Evolutionary conservation across 2,329 filamentous ascomycete species (phyloP), one percentile per base, ranked within the genome.

Genomic region (Chaetomium strumarium): DNA sequence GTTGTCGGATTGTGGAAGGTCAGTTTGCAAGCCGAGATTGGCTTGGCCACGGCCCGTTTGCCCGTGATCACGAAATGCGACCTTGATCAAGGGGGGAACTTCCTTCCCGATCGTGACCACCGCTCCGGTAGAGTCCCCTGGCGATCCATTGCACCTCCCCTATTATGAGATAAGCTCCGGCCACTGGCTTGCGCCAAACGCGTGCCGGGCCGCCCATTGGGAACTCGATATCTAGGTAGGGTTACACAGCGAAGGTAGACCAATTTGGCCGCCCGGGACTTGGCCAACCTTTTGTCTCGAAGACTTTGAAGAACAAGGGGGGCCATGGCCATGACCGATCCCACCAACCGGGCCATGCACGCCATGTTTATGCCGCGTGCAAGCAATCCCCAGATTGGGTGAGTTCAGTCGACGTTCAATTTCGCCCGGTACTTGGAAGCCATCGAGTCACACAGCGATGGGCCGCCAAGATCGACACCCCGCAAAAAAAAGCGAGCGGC

Each of bases 51-150:
- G 24, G 24, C 24, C 24, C 19, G 34, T 45, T 40, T 39, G 36
- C 41, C 40, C 8, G 33, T 13, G 46, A 44, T 39, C 48, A 52
- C 51, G 7, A 24, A 49, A 54, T 57, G 51, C 51, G 31, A 53
- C 51, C n/a, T 20, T 16, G 13, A 42, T 30, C 16, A 33, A 14
- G 14, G 29, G n/a, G 39, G 10, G 31, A 43, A 43, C 43, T 55
- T 51, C 57, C 57, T 58, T 57, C 57, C 57, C 40, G 46, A 58
- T 58, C 49, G 38, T 46, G 49, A 34, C 19, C 44, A 46, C 36
- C 38, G 37, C 14, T 13, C 34, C n/a, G 16, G 13, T 17, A n/a
- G 13, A 38, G 40, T 17, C 12, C 33, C 41, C 19, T 17, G 24
- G 7, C 24, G 24, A 24, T 24, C 34, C 34, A 40, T 34, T 30